Evolutionary conservation across 2,329 filamentous ascomycete genomes (phyloP), one percentile per base, ranked within the genome.

Genomic region (Berkeleyomyces basicola): DNA sequence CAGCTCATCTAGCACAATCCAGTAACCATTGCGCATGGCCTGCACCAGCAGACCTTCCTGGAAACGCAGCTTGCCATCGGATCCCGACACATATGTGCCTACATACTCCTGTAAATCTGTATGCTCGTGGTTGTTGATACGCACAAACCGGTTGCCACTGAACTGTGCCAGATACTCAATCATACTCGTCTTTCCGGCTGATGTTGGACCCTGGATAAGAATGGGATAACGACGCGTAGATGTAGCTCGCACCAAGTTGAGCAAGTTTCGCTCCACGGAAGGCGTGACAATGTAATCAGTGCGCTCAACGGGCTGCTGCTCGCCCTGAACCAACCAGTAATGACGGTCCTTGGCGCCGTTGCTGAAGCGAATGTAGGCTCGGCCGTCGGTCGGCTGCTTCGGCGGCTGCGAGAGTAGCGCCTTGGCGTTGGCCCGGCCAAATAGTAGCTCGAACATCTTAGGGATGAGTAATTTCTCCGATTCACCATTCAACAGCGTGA

Each of bases 121-220:
- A 70, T 99, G 93, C 71, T 99, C 95, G 73, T 99, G 93, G 68
- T 99, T 99, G 75, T 99, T 99, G 77, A 99, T 99, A 65, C 93
- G 84, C 51, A 99, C 90, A 70, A 97, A 99, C 70, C 88, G 93
- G 71, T 99, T 96, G 3, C 95, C 93, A 39, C 90, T 97, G 62
- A 88, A 87, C 70, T 95, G 93, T n/a, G 95, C 92, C 44, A 99
- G 80, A 71, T 96, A 96, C 73, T 97, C 92, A 49, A 99, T 95
- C 93, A 99, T 99, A 73, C 92, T 97, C 0, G 93, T 99, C 74
- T 99, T 99, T 67, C 93, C 93, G 10, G 92, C 88, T 4, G 95
- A 99, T 0, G 93, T 99, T 10, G 95, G 93, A 3, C 93, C 93
- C 73, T 99, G 93, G 23, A 99, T 87, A 7, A 99, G 79, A 58